Evolutionary conservation across 192 early-diverging fungal genomes (phyloP).

Genomic region (Nowakowskiella sp.): DNA sequence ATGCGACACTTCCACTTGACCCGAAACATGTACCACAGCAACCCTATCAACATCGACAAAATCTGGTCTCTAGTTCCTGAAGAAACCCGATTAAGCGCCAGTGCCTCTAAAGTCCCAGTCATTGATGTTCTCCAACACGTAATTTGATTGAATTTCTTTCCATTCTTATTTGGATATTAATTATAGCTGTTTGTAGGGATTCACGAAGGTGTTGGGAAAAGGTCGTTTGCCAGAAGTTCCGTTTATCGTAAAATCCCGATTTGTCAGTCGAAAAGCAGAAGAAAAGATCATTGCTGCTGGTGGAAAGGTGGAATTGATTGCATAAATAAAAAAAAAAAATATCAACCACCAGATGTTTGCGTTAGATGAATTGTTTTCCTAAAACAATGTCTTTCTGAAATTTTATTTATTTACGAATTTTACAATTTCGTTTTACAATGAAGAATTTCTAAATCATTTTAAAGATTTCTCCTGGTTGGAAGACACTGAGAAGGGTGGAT

Average conservation of each 20-base stretch:
- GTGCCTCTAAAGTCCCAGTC: conserved; percentile 84
- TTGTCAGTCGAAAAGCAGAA: conserved; percentile 86
- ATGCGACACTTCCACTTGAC: conserved; percentile 99
- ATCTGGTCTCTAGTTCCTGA: conserved; percentile 86
- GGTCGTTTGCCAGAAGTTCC: conserved; percentile 81
- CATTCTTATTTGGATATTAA: neutral
- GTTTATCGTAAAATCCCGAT: conserved; percentile 92
- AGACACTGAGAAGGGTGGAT: too few relatives aligned
- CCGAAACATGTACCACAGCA: conserved; percentile 75
- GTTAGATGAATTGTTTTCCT: too few relatives aligned
- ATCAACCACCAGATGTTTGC: too few relatives aligned
- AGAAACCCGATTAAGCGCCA: conserved; percentile 72
- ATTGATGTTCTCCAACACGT: conserved; percentile 73
- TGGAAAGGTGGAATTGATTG: conserved; percentile 60
- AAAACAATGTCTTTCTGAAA: too few relatives aligned
- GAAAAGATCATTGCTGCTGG: conserved; percentile 98
- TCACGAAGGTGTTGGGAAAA: conserved; percentile 94
- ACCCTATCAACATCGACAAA: conserved; percentile 88
- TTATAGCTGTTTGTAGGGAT: conserved; percentile 54
- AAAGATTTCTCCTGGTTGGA: too few relatives aligned
- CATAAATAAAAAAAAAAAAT: too few relatives aligned
- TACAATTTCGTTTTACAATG: too few relatives aligned
- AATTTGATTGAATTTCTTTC: conserved; percentile 10
- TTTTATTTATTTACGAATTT: too few relatives aligned
- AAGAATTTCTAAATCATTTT: too few relatives aligned